Conservation (phyloP, 2,329 filamentous ascomycete species). For the Apiospora koreana region DNA sequence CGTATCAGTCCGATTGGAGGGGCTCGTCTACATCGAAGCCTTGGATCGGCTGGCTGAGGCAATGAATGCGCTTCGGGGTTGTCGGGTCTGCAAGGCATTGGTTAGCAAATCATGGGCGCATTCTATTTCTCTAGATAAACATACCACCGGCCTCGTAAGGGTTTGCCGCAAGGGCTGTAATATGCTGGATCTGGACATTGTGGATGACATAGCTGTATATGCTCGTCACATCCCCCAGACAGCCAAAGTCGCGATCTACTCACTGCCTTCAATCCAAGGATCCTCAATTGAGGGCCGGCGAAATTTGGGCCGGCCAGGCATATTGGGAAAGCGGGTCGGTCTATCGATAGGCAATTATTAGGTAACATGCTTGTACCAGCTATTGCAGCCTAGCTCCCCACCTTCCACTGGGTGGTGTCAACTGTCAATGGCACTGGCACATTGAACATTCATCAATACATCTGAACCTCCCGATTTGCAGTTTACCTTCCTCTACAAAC, state of each 20-base stretch:
- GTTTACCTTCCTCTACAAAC: not conserved
- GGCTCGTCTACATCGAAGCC: constrained; percentile 27
- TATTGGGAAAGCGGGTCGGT: not conserved
- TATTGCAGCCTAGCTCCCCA: constrained; percentile 12
- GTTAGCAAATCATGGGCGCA: constrained; percentile 19
- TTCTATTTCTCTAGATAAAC: not conserved
- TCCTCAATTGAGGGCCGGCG: constrained; percentile 7
- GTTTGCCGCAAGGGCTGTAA: constrained; percentile 32
- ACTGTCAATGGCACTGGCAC: not conserved
- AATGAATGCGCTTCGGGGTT: constrained; percentile 26
- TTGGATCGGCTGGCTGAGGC: constrained; percentile 26
- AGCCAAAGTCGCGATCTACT: constrained; percentile 20
- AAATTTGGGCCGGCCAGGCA: constrained; percentile 5
- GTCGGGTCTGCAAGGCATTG: constrained; percentile 23
- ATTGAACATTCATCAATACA: not conserved
- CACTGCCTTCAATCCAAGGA: not conserved
- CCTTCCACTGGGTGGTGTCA: not conserved
- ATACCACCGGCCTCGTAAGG: constrained; percentile 31
- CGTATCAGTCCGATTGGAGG: not conserved
- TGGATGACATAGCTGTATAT: constrained; percentile 21
- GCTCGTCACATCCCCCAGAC: constrained; percentile 20
- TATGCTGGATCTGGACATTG: constrained; percentile 31
- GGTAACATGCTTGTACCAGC: not conserved
- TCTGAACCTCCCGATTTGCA: not conserved
- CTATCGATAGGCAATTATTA: not conserved